phyloP scores from a whole-genome alignment of 139 green algal genomes.

The Tetraselmis chui region DNA sequence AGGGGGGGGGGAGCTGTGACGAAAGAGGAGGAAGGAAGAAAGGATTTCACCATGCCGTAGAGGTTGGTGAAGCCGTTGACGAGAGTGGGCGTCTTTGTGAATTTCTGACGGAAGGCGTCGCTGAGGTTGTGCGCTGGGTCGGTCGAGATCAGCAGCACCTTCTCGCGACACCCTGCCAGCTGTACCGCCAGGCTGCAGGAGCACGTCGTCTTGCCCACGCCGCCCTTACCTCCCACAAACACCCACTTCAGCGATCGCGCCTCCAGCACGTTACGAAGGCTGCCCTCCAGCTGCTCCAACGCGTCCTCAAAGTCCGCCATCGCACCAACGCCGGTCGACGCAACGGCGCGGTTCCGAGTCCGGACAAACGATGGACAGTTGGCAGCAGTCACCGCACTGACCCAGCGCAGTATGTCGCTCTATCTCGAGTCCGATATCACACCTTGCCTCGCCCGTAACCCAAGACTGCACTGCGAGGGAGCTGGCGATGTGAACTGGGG shows the following conservation, averaged over 20 bases:
- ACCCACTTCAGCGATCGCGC: constrained; percentile 88
- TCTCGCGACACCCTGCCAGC: constrained; percentile 65
- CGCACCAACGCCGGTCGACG: background rate
- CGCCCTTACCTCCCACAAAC: constrained; percentile 91
- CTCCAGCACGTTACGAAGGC: constrained; percentile 81
- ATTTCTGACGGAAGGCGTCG: constrained; percentile 95
- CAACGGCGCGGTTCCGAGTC: background rate
- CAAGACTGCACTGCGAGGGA: too few relatives aligned
- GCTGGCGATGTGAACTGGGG: too few relatives aligned
- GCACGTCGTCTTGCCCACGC: constrained; percentile 87
- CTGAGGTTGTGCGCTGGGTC: constrained; percentile 94
- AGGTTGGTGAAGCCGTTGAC: constrained; percentile 89
- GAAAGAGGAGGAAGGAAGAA: too few relatives aligned
- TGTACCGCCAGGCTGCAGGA: constrained; percentile 80
- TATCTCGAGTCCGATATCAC: constrained; percentile 7
- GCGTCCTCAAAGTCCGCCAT: background rate
- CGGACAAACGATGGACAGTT: background rate
- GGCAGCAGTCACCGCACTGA: background rate
- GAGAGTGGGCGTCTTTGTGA: constrained; percentile 69
- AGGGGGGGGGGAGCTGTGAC: too few relatives aligned
- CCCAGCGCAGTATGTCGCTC: background rate
- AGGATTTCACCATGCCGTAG: constrained; percentile 92
- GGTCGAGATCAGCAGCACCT: constrained; percentile 93
- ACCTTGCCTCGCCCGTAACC: background rate
- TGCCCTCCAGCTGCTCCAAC: constrained; percentile 52